Percentiles rank a stretch among this genome's conserved stretches.
Evolutionary conservation across 2,329 filamentous ascomycete genomes (phyloP).

Genomic region (Exophiala bonariae): DNA sequence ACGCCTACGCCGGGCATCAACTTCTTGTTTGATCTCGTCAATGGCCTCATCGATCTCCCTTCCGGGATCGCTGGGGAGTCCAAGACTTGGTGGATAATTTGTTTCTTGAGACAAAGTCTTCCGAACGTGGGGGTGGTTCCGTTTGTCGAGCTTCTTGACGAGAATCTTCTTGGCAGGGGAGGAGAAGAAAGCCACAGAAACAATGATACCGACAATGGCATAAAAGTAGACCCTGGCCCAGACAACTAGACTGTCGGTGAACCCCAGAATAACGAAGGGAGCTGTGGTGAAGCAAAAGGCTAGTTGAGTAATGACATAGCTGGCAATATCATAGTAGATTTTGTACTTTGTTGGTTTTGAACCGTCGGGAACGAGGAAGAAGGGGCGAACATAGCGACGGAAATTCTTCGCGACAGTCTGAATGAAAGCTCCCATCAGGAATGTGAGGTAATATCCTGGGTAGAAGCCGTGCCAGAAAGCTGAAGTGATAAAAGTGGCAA

Average conservation of each 20-base stretch:
- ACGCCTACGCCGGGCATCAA: slow-evolving; percentile 59
- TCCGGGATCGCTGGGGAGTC: slow-evolving; percentile 74
- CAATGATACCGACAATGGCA: slow-evolving; percentile 65
- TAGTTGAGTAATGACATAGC: slow-evolving; percentile 75
- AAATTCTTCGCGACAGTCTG: slow-evolving; percentile 94
- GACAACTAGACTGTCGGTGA: slow-evolving; percentile 68
- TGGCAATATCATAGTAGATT: slow-evolving; percentile 79
- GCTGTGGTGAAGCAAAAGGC: slow-evolving; percentile 78
- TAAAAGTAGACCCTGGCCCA: slow-evolving; percentile 93
- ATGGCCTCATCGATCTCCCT: slow-evolving; percentile 77
- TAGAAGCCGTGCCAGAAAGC: slow-evolving; percentile 99
- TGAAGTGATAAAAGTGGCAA: slow-evolving; percentile 92
- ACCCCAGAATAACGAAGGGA: slow-evolving; percentile 80
- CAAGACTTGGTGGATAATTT: slow-evolving; percentile 66
- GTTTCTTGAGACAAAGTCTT: slow-evolving; percentile 60
- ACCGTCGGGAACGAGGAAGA: slow-evolving; percentile 82
- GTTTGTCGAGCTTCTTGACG: slow-evolving; percentile 59
- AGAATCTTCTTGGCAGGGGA: slow-evolving; percentile 70
- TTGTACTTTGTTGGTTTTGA: slow-evolving; percentile 69
- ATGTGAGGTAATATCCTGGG: slow-evolving; percentile 90
- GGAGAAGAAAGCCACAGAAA: slow-evolving; percentile 72
- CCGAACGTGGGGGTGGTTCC: slow-evolving; percentile 41
- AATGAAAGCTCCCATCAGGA: slow-evolving; percentile 84
- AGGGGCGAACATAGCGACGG: slow-evolving; percentile 84
- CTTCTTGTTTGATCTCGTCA: slow-evolving; percentile 70